Base-by-base conservation (phyloP, 805 yeast species). In the Candida ascalaphidarum region DNA sequence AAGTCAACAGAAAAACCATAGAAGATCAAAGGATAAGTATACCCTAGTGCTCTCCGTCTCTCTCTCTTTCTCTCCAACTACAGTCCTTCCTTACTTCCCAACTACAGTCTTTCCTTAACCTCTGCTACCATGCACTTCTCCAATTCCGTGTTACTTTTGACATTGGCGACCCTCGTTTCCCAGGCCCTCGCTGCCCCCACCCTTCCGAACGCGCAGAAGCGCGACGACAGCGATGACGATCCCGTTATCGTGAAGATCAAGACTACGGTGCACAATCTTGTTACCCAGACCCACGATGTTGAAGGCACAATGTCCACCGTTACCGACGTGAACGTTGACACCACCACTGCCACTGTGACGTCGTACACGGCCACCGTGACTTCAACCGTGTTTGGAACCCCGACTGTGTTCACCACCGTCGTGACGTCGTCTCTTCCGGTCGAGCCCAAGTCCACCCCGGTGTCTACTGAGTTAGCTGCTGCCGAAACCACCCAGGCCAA, bases 361-460 rank as follows among this genome's bases (percentile, higher is more conserved):
- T 45, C 50, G 17, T 61, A 60, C 41, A 62, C 68, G 23, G 65
- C 66, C 11, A 62, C 69, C 6, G 61, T 54, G 22, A 62, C 68
- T 4, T 50, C 57, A 2, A 60, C 65, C 11, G 53, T 61, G n/a
- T 52, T 55, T 30, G 68, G 68, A 14, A 40, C 48, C 15, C 58
- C 58, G 11, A 34, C 43, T 19, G 57, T 64, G 17, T 61, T 41
- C 39, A 50, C 61, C 16, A 58, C 64, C 4, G 55, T 55, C 26
- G n/a, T n/a, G n/a, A n/a, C n/a, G n/a, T 55, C 52, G 5, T 39
- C 46, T 15, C 48, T 60, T 16, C 58, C 63, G 26, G 41, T 52
- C 26, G 38, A 40, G 14, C 34, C 29, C 10, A 15, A 34, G 11
- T 9, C 22, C 11, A 21, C 39, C 15, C n/a, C 26, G 5, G 5